Evolutionary conservation across 192 early-diverging fungal genomes (phyloP), one percentile per base, ranked within the genome.

Genomic region (Backusella tuberculispora): DNA sequence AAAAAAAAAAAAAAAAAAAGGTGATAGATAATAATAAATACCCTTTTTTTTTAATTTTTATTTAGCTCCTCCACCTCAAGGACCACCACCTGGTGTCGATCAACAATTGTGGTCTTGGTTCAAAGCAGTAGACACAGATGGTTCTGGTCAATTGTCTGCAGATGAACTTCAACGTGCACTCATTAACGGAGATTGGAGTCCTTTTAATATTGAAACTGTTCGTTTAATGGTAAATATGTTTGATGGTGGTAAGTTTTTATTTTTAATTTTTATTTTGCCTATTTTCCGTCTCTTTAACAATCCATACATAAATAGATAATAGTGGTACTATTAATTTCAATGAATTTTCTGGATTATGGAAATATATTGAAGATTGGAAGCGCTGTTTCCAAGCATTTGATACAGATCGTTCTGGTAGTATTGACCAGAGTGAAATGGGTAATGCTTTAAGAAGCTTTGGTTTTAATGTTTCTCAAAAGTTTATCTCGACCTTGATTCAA

Each of bases 321-420:
- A 90, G 82, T 76, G 94, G 94, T 29, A 92, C 92, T 43, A 92
- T 95, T 69, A 86, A 78, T 75, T 95, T 93, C 76, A 78, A 87
- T 38, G 94, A 95, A 80, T 95, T 95, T 76, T 80, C 87, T 66
- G 89, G 90, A 41, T 85, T 94, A 43, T 94, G 91, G 92, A 84
- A 83, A 71, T 95, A 93, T 72, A 95, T 94, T 75, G 90, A 93
- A 69, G 92, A 94, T 24, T 95, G 94, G 94, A 91, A 91, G 78
- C 72, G 85, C 17, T 94, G 93, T 80, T 95, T 94, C 83, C 83
- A 83, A 77, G 85, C 86, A 9, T 95, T 93, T 75, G 94, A 95
- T 77, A 78, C 80, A 15, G 93, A 95, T 79, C 85, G 85, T 75
- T 90, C 89, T 47, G 92, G 93, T 44, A 90, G 86, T 50, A 93